Evolutionary conservation across 2,329 filamentous ascomycete genomes (phyloP), one percentile per base, ranked within the genome.

Genomic region (Leptosphaerulina australis): DNA sequence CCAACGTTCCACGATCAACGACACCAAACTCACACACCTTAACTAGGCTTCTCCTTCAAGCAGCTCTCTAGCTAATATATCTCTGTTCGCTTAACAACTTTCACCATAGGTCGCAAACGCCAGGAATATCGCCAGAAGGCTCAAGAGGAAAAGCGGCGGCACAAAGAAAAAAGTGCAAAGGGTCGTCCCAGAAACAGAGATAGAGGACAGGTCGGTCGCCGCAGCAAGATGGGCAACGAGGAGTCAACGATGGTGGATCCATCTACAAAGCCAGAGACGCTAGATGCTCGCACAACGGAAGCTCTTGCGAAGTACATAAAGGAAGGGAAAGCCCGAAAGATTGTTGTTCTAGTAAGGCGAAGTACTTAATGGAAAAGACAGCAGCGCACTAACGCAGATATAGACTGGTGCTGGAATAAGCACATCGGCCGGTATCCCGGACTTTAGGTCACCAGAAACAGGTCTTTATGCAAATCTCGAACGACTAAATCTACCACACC

Each of bases 391-490:
- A 9, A 60, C 40, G n/a, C 11, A n/a, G 7, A 24, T 14, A 39
- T 33, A 63, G 81, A 91, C 89, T 2, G 93, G 93, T 50, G 92
- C 93, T 10, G 93, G 93, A 37, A 95, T 97, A 60, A 90, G 87
- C 22, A 93, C 89, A 0, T 79, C 77, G n/a, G 77, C 75, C 2
- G 76, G 78, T 75, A 93, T 99, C 56, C 94, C 94, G 55, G 94
- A 99, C 75, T 99, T 97, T 72, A 83, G 94, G 58, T 96, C 91
- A 2, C 92, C 93, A 55, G 88, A 91, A 50, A 97, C 93, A 0
- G 94, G 94, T 3, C 83, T 99, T 9, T 99, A 99, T 73, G 87
- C 90, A 64, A 97, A 97, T 67, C 85, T 99, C 22, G 88, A 88
- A 17, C 84, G 88, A 43, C 82, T 97, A 24, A 85, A 96, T 53